Base-by-base conservation (phyloP, 2,329 filamentous ascomycete genomes). In the Trichoderma koningiopsis region DNA sequence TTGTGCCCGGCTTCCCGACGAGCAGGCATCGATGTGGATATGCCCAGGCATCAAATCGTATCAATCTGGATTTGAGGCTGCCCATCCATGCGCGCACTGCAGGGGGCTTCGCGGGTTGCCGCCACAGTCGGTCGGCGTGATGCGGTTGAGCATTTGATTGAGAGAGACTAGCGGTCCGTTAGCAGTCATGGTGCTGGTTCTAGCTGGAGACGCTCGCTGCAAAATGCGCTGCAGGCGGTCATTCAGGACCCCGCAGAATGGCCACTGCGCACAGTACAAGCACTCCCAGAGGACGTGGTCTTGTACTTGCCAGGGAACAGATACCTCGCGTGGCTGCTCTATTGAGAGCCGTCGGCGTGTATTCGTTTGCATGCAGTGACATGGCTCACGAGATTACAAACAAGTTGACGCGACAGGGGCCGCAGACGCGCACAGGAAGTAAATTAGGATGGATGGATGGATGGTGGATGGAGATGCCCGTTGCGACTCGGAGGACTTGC, bases 71-170 rank as follows among this genome's bases (percentile, higher is more conserved):
- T 43, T 8, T 43, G 40, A 43, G 40, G 40, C 40, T 43, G 40
- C 40, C 40, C 35, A 13, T 13, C 35, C 27, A 43, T 43, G 40
- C 40, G 40, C 40, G 40, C 40, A 55, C 53, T 65, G 62, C 52
- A 69, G 68, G 62, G 61, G 35, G 33, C 33, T 31, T 55, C 35
- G 33, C 57, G 43, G 53, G 19, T 66, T 43, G 63, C 63, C 56
- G 53, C 63, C 63, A 58, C 63, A 55, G 63, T 66, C 27, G 53
- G 63, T 58, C 27, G 52, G 63, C 63, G 63, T 67, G 63, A 52
- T 43, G 16, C 40, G 8, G 40, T 19, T n/a, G 40, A 8, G 40
- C 40, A 19, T 40, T 19, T 40, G 37, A 6, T 35, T 35, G 33
- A 19, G 14, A 16, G 37, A 8, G 40, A 19, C 40, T 19, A 43